Conservation (phyloP, 768 basidiomycete species). For the Termitomyces sp. region DNA sequence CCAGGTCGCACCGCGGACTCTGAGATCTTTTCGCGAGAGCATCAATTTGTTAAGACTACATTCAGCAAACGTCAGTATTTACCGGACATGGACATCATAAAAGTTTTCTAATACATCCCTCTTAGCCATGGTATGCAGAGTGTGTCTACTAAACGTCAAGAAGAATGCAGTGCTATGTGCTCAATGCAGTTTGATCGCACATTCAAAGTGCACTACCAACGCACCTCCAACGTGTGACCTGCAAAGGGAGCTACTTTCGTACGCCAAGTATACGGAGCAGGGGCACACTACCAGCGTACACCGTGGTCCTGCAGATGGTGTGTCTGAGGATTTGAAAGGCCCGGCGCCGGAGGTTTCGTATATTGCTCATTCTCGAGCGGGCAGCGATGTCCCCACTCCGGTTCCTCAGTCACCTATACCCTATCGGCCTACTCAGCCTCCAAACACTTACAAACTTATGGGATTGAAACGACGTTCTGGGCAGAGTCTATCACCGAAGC, state of each 20-base stretch:
- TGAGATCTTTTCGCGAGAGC: constrained; percentile 62
- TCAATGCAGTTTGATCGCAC: constrained; percentile 85
- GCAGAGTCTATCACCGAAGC: constrained; percentile 48
- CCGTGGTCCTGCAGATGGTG: constrained; percentile 45
- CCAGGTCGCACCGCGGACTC: constrained; percentile 30
- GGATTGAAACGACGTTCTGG: constrained; percentile 55
- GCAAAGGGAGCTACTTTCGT: constrained; percentile 71
- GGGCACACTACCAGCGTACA: constrained; percentile 50
- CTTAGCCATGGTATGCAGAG: constrained; percentile 80
- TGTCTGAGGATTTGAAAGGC: constrained; percentile 34
- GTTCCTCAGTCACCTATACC: constrained; percentile 22
- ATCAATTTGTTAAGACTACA: constrained; percentile 87
- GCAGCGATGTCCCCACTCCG: constrained; percentile 35
- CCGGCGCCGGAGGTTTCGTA: constrained; percentile 57
- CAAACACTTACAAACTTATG: constrained; percentile 61
- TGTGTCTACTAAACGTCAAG: constrained; percentile 77
- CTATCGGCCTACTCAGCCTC: constrained; percentile 33
- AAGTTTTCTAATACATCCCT: background rate
- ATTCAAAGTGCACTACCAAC: constrained; percentile 67
- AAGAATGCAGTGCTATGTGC: constrained; percentile 85
- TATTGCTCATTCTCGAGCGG: constrained; percentile 40
- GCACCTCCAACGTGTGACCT: constrained; percentile 81
- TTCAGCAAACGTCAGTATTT: constrained; percentile 80
- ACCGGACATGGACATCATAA: constrained; percentile 2
- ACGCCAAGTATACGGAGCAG: constrained; percentile 73